phyloP scores from a whole-genome alignment of 2,329 filamentous ascomycete genomes.

The Stachybotrys echinatus region DNA sequence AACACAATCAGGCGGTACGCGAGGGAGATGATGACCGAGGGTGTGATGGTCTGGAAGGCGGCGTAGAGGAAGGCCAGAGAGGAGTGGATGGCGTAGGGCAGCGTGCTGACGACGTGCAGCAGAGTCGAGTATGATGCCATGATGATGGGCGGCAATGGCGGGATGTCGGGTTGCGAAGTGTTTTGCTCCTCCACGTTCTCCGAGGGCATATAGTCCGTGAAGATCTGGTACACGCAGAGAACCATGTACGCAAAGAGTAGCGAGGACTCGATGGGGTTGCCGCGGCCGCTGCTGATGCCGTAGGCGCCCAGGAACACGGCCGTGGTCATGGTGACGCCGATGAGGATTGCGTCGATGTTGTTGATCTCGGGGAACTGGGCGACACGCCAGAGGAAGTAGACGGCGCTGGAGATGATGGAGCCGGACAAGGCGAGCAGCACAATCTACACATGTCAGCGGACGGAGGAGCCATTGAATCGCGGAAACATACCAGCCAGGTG shows the following conservation, averaged over 20 bases:
- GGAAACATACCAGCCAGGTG: conserved; percentile 79
- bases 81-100: conserved; percentile 80
- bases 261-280: conserved; percentile 92
- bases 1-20: conserved; percentile 92
- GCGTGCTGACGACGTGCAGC: conserved; percentile 72
- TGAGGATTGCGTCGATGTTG: conserved; percentile 87
- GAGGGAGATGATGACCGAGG: conserved; percentile 91
- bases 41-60: conserved; percentile 91
- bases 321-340: conserved; percentile 87
- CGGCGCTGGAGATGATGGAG: conserved; percentile 84
- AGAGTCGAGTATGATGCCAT: conserved; percentile 97
- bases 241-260: conserved; percentile 95
- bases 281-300: conserved; percentile 88
- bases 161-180: conserved; percentile 73
- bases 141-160: conserved; percentile 92
- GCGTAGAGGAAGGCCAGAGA: conserved; percentile 83
- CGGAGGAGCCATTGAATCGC: not conserved
- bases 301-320: conserved; percentile 89
- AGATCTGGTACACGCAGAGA: conserved; percentile 98
- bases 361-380: conserved; percentile 89
- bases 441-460: conserved; percentile 58
- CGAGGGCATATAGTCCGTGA: conserved; percentile 93
- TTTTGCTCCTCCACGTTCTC: conserved; percentile 45
- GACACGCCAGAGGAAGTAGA: conserved; percentile 95
- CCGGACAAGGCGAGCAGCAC: conserved; percentile 81